Evolutionary conservation across 2,329 filamentous ascomycete genomes (phyloP).

Genomic region (Ustilaginoidea virens): DNA sequence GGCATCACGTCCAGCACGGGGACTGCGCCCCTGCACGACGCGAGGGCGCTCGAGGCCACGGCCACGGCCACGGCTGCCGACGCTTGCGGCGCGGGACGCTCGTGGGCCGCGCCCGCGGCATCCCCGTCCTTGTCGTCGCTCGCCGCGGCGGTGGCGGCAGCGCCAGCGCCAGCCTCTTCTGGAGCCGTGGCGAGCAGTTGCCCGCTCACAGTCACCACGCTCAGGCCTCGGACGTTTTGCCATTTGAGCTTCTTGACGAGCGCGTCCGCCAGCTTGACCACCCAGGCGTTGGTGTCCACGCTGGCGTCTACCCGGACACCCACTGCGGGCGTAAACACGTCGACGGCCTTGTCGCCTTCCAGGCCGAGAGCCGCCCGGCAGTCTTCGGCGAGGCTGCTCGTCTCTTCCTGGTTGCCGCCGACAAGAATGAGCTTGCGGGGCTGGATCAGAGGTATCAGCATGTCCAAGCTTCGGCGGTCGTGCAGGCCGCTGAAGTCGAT

Average conservation of each 20-base stretch:
- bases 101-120: conserved; percentile 28
- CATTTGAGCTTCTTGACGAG: conserved; percentile 81
- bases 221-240: conserved; percentile 83
- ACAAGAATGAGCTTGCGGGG: conserved; percentile 92
- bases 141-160: conserved; percentile 31
- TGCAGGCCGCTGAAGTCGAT: conserved; percentile 88
- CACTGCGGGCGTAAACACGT: conserved; percentile 71
- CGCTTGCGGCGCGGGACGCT: conserved; percentile 34
- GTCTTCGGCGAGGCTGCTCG: conserved; percentile 59
- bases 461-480: conserved; percentile 84
- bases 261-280: conserved; percentile 72
- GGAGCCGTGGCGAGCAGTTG: conserved; percentile 28
- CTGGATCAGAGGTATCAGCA: conserved; percentile 86
- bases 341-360: conserved; percentile 35
- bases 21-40: conserved; percentile 13
- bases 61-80: conserved; percentile 10
- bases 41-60: conserved; percentile 7
- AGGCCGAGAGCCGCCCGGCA: conserved; percentile 52
- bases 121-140: conserved; percentile 30
- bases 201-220: conserved; percentile 86
- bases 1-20: conserved; percentile 41
- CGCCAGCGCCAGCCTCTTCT: conserved; percentile 10
- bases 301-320: conserved; percentile 71
- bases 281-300: conserved; percentile 96
- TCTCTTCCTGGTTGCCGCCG: conserved; percentile 66